Percentiles rank a stretch among this genome's conserved stretches.
These are phyloP conservation scores for Suhomyces vadensis DNA, from an alignment of 805 yeast genomes.

Conservation along the genomic window DNA sequence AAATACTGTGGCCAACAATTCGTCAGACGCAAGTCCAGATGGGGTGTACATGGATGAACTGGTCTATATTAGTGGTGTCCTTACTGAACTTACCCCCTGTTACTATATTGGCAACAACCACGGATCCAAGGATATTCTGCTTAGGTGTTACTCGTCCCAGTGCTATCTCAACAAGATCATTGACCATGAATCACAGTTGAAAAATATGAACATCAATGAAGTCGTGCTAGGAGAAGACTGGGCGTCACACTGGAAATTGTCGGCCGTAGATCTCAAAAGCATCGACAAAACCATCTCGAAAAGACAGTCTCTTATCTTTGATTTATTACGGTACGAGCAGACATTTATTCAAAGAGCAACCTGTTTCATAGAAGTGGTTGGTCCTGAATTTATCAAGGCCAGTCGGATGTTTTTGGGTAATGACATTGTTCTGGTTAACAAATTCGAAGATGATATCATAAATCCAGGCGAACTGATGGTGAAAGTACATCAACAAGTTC, in stretches of 20 bases:
- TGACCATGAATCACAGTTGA: slow-evolving; percentile 25
- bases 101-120: slow-evolving; percentile 35
- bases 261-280: slow-evolving; percentile 53
- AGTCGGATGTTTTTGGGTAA: slow-evolving; percentile 25
- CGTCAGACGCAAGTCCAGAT: neutral
- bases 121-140: slow-evolving; percentile 16
- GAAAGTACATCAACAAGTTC: slow-evolving; percentile 50
- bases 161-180: slow-evolving; percentile 33
- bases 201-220: slow-evolving; percentile 20
- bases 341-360: slow-evolving; percentile 66
- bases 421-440: slow-evolving; percentile 31
- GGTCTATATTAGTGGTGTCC: slow-evolving; percentile 38
- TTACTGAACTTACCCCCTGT: slow-evolving; percentile 47
- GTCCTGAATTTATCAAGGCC: slow-evolving; percentile 40
- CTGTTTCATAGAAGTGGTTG: slow-evolving; percentile 54
- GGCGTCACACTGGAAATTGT: slow-evolving; percentile 66
- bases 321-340: slow-evolving; percentile 69
- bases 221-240: slow-evolving; percentile 49
- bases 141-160: slow-evolving; percentile 34
- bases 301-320: slow-evolving; percentile 75
- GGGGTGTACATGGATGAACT: slow-evolving; percentile 18
- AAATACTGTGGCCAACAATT: neutral
- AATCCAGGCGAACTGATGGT: slow-evolving; percentile 57
- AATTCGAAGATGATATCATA: slow-evolving; percentile 60
- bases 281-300: slow-evolving; percentile 54